phyloP scores from a whole-genome alignment of 179 eudicot genomes.

The Beta corolliflora region DNA sequence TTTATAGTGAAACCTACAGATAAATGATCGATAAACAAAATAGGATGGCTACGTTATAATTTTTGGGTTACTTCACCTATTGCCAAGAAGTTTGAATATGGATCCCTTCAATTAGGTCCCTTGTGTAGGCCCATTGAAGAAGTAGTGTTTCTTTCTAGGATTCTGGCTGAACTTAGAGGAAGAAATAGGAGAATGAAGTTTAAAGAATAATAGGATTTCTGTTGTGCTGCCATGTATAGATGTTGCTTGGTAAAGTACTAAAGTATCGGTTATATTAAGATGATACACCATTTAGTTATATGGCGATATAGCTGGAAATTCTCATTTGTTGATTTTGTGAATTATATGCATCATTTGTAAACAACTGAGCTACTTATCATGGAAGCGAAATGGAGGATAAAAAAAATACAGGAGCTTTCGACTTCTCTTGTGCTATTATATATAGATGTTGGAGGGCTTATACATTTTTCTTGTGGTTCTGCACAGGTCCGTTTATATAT shows the following conservation, averaged over 20 bases:
- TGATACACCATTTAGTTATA: not conserved
- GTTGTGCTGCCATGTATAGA: not conserved
- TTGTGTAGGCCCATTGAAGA: not conserved
- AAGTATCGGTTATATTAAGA: not conserved
- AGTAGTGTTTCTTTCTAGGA: not conserved
- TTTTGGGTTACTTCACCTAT: not conserved
- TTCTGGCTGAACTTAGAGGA: not conserved
- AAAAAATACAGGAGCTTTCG: not conserved
- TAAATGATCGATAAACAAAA: too few species aligned
- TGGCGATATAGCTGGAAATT: not conserved
- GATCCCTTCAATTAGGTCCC: not conserved
- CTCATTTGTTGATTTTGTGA: not conserved
- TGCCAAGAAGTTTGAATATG: not conserved
- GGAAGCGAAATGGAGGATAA: not conserved
- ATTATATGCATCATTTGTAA: not conserved
- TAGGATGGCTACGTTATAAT: too few species aligned
- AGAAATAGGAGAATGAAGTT: not conserved
- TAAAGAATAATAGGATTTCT: not conserved
- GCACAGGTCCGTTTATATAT: slow-evolving; percentile 63
- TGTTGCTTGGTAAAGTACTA: not conserved
- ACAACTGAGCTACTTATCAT: not conserved
- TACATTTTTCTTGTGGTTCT: not conserved
- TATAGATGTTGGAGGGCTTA: not conserved
- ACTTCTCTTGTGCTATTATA: not conserved
- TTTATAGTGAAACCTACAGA: not conserved